Base-by-base conservation (phyloP, 768 basidiomycete species). In the Punctularia strigosozonata region DNA sequence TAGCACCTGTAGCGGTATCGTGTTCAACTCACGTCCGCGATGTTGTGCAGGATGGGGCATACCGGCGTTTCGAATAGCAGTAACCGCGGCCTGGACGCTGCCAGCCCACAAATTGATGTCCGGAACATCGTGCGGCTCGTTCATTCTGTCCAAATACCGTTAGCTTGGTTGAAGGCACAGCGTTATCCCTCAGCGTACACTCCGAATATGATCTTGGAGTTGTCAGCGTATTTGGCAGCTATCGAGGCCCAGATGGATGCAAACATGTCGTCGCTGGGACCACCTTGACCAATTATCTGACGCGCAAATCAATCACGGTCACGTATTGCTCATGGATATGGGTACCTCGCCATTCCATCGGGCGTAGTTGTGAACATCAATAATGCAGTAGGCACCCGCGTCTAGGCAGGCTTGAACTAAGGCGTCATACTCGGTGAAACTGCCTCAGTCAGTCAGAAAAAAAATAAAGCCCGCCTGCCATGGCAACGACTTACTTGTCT, bases 281-380 rank as follows among this genome's bases (percentile, higher is more conserved):
- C 75, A 25, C 75, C 77, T 55, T 78, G 73, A 2, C 77, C 77
- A 34, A 79, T 68, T 25, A 80, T 71, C 62, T 67, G 7, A 30
- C n/a, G 18, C 10, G 5, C 10, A n/a, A 40, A 25, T 10, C 12
- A 31, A 31, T 3, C n/a, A n/a, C 18, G 1, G n/a, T n/a, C 20
- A 7, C 5, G 37, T 6, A 15, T 8, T 8, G 26, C 26, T 15
- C 15, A 3, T 3, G 24, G 19, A 5, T 37, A 12, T 5, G 33
- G 33, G 17, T 31, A 64, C 68, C 48, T 51, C 52, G 1, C 66
- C 62, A 36, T 76, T 61, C 59, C 63, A 77, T 22, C 77, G 59
- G 18, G 73, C 77, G 40, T 76, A 77, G 53, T 76, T 78, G 54
- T 75, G 74, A 28, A 71, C 62, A 52, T 77, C 76, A 36, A 79